These are phyloP conservation scores for Drechslerella dactyloides DNA, from an alignment of 2,329 filamentous ascomycete genomes.

Conservation along the genomic window DNA sequence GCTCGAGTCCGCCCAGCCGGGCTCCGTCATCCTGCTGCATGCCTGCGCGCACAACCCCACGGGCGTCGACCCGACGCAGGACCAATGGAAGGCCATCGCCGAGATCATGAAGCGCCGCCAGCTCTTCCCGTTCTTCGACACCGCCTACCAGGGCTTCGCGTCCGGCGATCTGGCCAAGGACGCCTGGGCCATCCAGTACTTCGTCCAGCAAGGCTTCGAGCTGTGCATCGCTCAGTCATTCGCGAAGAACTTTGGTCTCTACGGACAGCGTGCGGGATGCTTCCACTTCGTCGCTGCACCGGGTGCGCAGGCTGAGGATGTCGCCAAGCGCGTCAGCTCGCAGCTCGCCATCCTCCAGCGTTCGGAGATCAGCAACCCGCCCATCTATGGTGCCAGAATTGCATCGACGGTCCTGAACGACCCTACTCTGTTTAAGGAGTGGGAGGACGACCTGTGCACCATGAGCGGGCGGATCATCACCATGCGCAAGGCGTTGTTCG, in stretches of 20 bases:
- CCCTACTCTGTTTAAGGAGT: slow-evolving; percentile 83
- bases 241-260: slow-evolving; percentile 84
- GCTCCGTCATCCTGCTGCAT: slow-evolving; percentile 90
- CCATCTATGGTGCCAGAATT: slow-evolving; percentile 93
- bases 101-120: slow-evolving; percentile 81
- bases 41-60: slow-evolving; percentile 98
- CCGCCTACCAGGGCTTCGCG: slow-evolving; percentile 99
- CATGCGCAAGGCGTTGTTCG: slow-evolving; percentile 93
- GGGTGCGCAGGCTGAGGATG: slow-evolving; percentile 68
- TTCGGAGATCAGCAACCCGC: slow-evolving; percentile 97
- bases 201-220: slow-evolving; percentile 88
- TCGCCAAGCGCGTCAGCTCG: slow-evolving; percentile 88
- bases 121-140: slow-evolving; percentile 98
- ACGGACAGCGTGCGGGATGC: slow-evolving; percentile 95
- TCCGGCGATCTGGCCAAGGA: slow-evolving; percentile 90
- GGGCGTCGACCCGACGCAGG: slow-evolving; percentile 87
- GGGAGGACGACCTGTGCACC: slow-evolving; percentile 93
- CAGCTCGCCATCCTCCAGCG: slow-evolving; percentile 98
- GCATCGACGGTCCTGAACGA: slow-evolving; percentile 91
- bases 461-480: slow-evolving; percentile 99
- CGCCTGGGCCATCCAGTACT: slow-evolving; percentile 90
- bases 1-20: slow-evolving; percentile 83
- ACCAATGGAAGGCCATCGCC: slow-evolving; percentile 93
- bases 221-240: slow-evolving; percentile 90
- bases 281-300: slow-evolving; percentile 90